Base-by-base conservation (phyloP, 2,329 filamentous ascomycete genomes). In the Juglanconis juglandina region DNA sequence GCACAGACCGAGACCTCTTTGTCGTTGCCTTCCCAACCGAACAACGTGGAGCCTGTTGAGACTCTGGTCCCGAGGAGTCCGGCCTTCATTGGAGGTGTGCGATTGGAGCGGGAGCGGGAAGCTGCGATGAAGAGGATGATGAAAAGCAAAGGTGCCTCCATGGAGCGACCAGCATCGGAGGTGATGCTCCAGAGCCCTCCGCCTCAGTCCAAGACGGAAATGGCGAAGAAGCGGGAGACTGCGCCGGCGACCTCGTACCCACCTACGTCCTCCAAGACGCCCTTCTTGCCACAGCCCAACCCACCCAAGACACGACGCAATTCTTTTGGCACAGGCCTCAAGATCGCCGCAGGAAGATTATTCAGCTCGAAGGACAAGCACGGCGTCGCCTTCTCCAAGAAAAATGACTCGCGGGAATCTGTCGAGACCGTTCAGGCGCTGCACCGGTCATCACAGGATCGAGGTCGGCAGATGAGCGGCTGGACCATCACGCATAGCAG, bases 21-120 rank as follows among this genome's bases (percentile, higher is more conserved):
- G 11, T 46, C 52, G 13, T 56, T 42, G 24, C 42, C 57, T 17
- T 24, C 57, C 2, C 53, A 64, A 9, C 9, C 47, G 41, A 37
- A 48, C 39, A 49, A 48, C 5, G 47, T 58, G 5, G 57, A 62
- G 48, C 32, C 60, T 6, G 44, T 33, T 10, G 58, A 58, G 34
- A 55, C 53, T 37, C 17, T 17, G 17, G 33, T 47, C 5, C 34
- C 17, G 24, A 61, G 56, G 48, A 61, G 58, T 49, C 68, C 67
- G 1, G 71, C 71, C 11, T 79, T 79, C 63, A 72, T 79, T 34
- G 77, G 77, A 0, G 77, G 77, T 32, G 73, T 74, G 56, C 79
- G 77, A 57, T 68, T 79, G 14, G 76, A 79, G 61, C 70, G 76
- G 53, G 71, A 79, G 61, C 72, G 73, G 52, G 70, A 77, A 9